Base-by-base conservation (phyloP, 1,284 basidiomycete species). In the Cutaneotrichosporon mucoides region DNA sequence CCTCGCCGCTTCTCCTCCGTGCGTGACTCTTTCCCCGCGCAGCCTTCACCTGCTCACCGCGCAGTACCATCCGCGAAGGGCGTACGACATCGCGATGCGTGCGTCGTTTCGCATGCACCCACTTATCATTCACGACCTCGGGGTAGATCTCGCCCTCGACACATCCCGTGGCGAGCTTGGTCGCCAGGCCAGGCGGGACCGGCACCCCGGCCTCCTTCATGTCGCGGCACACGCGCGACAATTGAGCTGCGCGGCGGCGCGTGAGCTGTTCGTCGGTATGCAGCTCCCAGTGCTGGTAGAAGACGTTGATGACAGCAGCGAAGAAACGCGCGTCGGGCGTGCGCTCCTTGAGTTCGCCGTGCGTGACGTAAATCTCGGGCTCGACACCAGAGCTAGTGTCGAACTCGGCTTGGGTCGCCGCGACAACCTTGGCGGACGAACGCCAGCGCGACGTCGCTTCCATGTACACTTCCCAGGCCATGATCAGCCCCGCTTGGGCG, bases 241-340 rank as follows among this genome's bases (percentile, higher is more conserved):
- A 35, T 13, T 57, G 51, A 15, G n/a, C n/a, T 2, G 35, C 34
- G 9, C 24, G 11, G 5, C 6, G 10, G 13, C 5, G 11, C 5
- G 16, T 12, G 4, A 55, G 34, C 7, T 50, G 50, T 8, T 5
- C 13, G 15, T 33, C 9, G 16, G 10, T 37, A 33, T 40, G n/a
- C 6, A 65, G 53, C 5, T 42, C 3, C 55, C 57, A 65, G 12
- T 45, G 42, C 11, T 38, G 12, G 6, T 15, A 4, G 24, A 56
- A 35, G 5, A 64, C 66, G 2, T 44, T 38, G 16, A 67, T 62
- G 12, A 67, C 52, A 0, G 62, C 57, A 9, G 64, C 45, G 55
- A 68, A 69, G 55, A 66, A 71, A 3, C 52, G 51, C 34, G 60
- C 56, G 34, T 64, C 61, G 10, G 60, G 61, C 6, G 37, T 52